A percentile compares a stretch with the other conserved stretches of the same genome.
phyloP scores from a whole-genome alignment of 73 alveolate genomes.

The Loxodes magnus region DNA sequence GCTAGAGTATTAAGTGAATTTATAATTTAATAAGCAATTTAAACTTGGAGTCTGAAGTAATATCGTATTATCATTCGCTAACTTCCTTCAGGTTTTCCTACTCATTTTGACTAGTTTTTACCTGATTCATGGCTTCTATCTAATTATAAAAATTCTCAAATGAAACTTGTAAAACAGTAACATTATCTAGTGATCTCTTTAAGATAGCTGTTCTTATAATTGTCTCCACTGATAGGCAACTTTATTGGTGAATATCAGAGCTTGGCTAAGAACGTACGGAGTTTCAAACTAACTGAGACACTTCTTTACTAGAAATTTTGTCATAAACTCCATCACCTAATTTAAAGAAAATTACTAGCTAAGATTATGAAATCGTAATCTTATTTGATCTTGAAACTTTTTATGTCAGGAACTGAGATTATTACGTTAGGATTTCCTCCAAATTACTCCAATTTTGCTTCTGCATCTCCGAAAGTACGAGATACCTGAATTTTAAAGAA shows the following conservation, averaged over 20 bases:
- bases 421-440: slow-evolving; percentile 97
- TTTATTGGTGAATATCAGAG: slow-evolving; percentile 48
- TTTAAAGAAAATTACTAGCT: slow-evolving; percentile 18
- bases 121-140: too few relatives aligned
- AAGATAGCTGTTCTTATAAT: slow-evolving; percentile 72
- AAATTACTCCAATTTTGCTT: slow-evolving; percentile 73
- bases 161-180: slow-evolving; percentile 82
- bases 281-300: slow-evolving; percentile 76
- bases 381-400: slow-evolving; percentile 57
- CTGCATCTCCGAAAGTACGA: slow-evolving; percentile 92
- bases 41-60: too few relatives aligned
- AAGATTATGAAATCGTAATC: slow-evolving; percentile 47
- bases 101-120: too few relatives aligned
- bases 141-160: slow-evolving; percentile 33
- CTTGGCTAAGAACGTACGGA: slow-evolving; percentile 24
- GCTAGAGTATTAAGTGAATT: too few relatives aligned
- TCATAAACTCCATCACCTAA: slow-evolving; percentile 95
- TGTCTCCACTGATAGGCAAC: slow-evolving; percentile 82
- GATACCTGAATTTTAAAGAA: slow-evolving; percentile 64
- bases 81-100: too few relatives aligned
- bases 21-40: too few relatives aligned
- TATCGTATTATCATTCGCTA: too few relatives aligned
- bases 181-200: slow-evolving; percentile 87
- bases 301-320: slow-evolving; percentile 80
- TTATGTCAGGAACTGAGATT: slow-evolving; percentile 82